Conservation (phyloP, 2,329 filamentous ascomycete species). For the Phoma sp. region DNA sequence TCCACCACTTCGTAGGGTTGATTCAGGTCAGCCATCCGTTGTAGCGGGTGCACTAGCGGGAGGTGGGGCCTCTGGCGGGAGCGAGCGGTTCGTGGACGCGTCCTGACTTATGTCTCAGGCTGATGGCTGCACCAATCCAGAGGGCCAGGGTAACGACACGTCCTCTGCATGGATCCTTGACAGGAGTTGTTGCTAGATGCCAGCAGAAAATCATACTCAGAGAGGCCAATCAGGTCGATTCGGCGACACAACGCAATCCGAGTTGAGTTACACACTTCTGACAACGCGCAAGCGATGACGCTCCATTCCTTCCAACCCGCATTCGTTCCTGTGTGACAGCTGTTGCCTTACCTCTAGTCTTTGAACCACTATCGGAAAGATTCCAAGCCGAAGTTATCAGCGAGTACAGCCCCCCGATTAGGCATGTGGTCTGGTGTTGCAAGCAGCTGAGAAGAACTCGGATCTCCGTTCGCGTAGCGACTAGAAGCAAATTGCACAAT, state of each 20-base stretch:
- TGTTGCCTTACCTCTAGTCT: constrained; percentile 10
- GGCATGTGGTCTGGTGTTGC: constrained; percentile 6
- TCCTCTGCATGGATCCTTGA: neutral
- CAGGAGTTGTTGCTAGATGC: neutral
- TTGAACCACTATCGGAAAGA: neutral
- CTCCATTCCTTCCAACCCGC: constrained; percentile 15
- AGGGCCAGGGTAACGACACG: neutral
- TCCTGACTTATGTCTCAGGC: neutral
- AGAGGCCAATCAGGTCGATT: neutral
- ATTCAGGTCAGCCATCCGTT: constrained; percentile 6
- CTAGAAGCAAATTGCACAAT: neutral
- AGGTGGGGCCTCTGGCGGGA: constrained; percentile 6
- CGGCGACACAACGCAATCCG: constrained; percentile 1
- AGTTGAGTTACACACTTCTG: constrained; percentile 4
- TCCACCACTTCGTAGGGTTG: constrained; percentile 3
- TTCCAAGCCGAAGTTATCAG: neutral
- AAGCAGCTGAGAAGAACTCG: neutral
- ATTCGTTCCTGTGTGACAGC: constrained; percentile 1
- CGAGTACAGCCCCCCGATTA: neutral
- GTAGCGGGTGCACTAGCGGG: constrained; percentile 7
- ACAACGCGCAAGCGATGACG: constrained; percentile 6
- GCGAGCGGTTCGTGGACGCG: neutral
- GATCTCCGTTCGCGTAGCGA: neutral
- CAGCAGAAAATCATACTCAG: neutral
- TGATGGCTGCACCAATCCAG: neutral